Evolutionary conservation across 768 basidiomycete species (phyloP).

Genomic region (Tulasnella sp.): DNA sequence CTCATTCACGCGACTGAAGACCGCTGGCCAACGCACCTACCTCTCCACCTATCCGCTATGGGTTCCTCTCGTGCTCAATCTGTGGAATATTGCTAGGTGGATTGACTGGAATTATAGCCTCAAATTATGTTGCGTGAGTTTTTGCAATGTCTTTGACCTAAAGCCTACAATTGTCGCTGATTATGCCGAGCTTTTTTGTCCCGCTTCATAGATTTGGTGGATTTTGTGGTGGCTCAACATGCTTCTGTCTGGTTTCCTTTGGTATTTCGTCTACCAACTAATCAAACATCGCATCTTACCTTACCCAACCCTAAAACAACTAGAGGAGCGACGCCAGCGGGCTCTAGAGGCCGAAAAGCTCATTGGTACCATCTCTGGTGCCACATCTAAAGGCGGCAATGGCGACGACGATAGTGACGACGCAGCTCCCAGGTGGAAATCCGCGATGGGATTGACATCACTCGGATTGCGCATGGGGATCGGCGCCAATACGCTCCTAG

Average conservation of each 20-base stretch:
- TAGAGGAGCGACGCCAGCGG: conserved; percentile 42
- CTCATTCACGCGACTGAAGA: conserved; percentile 42
- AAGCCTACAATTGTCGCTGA: no score
- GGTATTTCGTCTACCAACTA: conserved; percentile 40
- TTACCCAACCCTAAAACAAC: conserved; percentile 45
- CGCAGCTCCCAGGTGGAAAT: background rate
- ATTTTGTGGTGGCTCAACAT: conserved; percentile 50
- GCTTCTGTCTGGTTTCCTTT: conserved; percentile 42
- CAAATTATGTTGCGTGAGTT: conserved; percentile 42
- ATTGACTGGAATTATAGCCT: conserved; percentile 38
- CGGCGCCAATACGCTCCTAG: background rate
- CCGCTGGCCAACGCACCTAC: conserved; percentile 46
- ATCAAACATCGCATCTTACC: conserved; percentile 40
- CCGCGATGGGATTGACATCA: background rate
- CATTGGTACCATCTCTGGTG: conserved; percentile 36
- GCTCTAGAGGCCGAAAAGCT: conserved; percentile 42
- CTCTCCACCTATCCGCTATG: conserved; percentile 43
- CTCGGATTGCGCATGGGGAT: background rate
- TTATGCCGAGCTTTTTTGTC: background rate
- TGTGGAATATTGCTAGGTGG: conserved; percentile 46
- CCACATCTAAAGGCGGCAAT: conserved; percentile 31
- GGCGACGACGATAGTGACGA: no score
- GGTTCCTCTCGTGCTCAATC: conserved; percentile 32
- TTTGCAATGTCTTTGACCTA: background rate
- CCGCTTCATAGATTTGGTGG: conserved; percentile 44